Conservation (phyloP, 257 asterid species). For the Anisodus tanguticus region DNA sequence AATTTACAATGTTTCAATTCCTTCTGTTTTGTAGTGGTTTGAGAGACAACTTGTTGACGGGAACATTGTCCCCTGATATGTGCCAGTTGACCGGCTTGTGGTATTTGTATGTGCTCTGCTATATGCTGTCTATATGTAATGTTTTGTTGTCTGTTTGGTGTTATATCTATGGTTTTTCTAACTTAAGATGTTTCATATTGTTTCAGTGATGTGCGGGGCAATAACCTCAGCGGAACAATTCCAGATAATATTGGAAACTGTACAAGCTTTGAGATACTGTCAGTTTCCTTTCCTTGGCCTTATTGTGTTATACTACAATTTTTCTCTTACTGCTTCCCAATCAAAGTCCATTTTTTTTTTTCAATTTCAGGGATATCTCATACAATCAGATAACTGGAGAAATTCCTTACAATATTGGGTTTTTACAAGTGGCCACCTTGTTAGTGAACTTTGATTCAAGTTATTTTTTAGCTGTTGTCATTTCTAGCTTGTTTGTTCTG, state of each 20-base stretch:
- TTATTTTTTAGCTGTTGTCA: not conserved
- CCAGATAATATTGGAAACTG: constrained; percentile 96
- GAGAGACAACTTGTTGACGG: constrained; percentile 80
- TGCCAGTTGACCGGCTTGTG: constrained; percentile 97
- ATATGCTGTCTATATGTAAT: not conserved
- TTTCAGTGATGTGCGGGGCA: constrained; percentile 87
- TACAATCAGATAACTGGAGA: constrained; percentile 91
- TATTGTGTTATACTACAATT: not conserved
- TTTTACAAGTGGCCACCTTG: constrained; percentile 98
- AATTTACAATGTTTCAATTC: not conserved
- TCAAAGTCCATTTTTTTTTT: not conserved
- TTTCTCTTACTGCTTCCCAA: not conserved
- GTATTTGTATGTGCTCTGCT: constrained; percentile 75
- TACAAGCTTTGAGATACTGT: constrained; percentile 95
- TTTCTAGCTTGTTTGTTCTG: not conserved
- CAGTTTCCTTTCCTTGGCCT: constrained; percentile 35
- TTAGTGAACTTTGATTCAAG: constrained; percentile 46
- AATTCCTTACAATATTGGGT: constrained; percentile 95
- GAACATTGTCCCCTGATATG: constrained; percentile 88
- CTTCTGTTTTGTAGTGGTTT: constrained; percentile 57
- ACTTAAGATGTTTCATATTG: not conserved
- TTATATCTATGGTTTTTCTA: not conserved
- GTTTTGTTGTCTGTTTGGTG: not conserved
- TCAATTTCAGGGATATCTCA: constrained; percentile 74
- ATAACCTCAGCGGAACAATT: constrained; percentile 80